Evolutionary conservation across 2,329 filamentous ascomycete genomes (phyloP).

Genomic region (Colletotrichum musicola): DNA sequence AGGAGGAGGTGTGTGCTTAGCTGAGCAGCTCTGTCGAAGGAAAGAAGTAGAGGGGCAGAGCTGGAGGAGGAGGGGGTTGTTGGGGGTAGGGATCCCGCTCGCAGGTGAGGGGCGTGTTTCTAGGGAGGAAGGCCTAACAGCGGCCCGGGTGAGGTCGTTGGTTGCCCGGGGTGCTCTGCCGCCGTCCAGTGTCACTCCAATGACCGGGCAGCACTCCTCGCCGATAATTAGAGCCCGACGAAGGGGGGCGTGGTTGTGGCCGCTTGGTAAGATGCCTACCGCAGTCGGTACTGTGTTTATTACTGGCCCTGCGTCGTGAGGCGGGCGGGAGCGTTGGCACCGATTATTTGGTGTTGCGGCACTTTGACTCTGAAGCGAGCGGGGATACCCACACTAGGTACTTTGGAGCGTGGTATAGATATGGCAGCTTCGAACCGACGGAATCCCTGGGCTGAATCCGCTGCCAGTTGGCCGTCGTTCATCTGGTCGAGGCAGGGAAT

Average conservation of each 20-base stretch:
- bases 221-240: conserved; percentile 3
- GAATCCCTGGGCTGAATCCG: not conserved
- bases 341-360: conserved; percentile 3
- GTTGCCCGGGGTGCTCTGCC: conserved; percentile 38
- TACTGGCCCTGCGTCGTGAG: not conserved
- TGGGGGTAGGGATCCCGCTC: conserved; percentile 12
- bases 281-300: not conserved
- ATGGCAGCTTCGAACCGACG: not conserved
- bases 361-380: not conserved
- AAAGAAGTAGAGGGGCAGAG: conserved; percentile 1
- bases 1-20: conserved; percentile 34
- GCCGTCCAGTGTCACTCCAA: conserved; percentile 35
- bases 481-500: conserved; percentile 17
- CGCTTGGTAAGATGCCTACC: not conserved
- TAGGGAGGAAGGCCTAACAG: conserved; percentile 33
- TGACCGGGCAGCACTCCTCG: conserved; percentile 21
- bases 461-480: conserved; percentile 26
- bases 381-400: no score
- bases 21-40: conserved; percentile 10
- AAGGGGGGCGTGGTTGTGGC: conserved; percentile 23
- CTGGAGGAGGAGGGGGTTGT: conserved; percentile 4
- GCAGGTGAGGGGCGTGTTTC: conserved; percentile 32
- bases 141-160: conserved; percentile 26
- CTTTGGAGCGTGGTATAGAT: no score
- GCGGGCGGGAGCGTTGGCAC: conserved; percentile 15